Percentiles rank a stretch among this genome's conserved stretches.
Evolutionary conservation across 306 rosid genomes (phyloP).

Genomic region (Lupinus albus): DNA sequence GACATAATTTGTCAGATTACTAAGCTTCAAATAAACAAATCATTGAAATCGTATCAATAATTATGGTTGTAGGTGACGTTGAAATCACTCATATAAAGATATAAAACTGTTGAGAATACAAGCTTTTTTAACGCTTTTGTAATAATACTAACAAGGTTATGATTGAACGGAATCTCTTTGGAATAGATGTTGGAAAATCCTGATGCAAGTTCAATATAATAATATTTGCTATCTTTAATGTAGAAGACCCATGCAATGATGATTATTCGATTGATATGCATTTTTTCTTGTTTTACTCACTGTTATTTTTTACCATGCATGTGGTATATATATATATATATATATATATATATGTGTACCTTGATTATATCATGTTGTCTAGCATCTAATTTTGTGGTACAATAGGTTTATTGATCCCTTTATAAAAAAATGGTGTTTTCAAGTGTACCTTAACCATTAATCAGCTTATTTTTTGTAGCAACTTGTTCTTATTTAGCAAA

Average conservation of each 20-base stretch:
- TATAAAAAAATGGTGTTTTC: conserved; percentile 31
- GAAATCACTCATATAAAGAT: conserved; percentile 35
- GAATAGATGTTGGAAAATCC: conserved; percentile 38
- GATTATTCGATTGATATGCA: conserved; percentile 18
- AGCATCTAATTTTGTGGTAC: conserved; percentile 47
- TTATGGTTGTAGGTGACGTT: conserved; percentile 48
- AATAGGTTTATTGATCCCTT: conserved; percentile 44
- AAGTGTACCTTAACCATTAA: conserved; percentile 10
- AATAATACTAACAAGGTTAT: conserved; percentile 41
- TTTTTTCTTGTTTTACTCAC: conserved; percentile 2
- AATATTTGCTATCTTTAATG: conserved; percentile 17
- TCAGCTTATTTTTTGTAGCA: conserved; percentile 4
- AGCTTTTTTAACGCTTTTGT: conserved; percentile 40
- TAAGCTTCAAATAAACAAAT: conserved; percentile 42
- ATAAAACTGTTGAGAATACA: conserved; percentile 42
- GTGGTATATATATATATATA: no score
- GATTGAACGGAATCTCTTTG: conserved; percentile 54
- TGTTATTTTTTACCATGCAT: conserved; percentile 37
- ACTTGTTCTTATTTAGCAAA: conserved; percentile 38
- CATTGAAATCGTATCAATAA: conserved; percentile 44
- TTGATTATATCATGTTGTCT: conserved; percentile 50
- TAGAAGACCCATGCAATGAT: conserved; percentile 43
- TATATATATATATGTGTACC: conserved; percentile 5
- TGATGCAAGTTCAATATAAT: conserved; percentile 28
- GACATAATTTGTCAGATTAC: conserved; percentile 35